These are phyloP conservation scores for Diaporthe australafricana DNA, from an alignment of 2,329 filamentous ascomycete genomes.

Conservation along the genomic window DNA sequence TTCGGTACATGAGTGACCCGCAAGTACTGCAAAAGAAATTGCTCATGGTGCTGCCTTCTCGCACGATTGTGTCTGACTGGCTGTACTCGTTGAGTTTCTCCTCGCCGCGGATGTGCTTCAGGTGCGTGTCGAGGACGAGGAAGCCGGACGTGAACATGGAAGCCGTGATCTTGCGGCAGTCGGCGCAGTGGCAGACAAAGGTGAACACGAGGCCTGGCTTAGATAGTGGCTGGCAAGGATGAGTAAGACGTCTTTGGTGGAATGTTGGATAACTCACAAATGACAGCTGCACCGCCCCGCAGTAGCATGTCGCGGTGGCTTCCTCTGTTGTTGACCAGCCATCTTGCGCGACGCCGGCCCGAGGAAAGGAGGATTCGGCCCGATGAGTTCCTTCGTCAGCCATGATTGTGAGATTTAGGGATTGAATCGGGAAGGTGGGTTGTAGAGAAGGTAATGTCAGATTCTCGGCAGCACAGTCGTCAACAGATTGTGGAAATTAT, in stretches of 20 bases:
- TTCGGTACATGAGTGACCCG: not conserved
- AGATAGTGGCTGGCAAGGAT: too few species aligned
- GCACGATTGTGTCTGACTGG: not conserved
- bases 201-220: constrained; percentile 58
- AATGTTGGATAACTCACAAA: too few species aligned
- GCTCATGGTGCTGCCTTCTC: not conserved
- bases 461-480: too few species aligned
- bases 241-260: too few species aligned
- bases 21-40: not conserved
- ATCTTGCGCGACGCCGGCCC: not conserved
- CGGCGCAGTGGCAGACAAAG: constrained; percentile 70
- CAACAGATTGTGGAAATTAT: too few species aligned
- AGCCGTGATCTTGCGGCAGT: constrained; percentile 72
- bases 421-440: too few species aligned
- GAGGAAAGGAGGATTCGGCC: not conserved
- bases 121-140: constrained; percentile 55
- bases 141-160: constrained; percentile 73
- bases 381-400: too few species aligned
- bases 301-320: not conserved
- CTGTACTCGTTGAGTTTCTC: not conserved
- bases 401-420: too few species aligned
- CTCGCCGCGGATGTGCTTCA: constrained; percentile 61
- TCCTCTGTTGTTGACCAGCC: not conserved
- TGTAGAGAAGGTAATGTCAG: too few species aligned
- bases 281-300: not conserved